Conservation (phyloP, 1,284 basidiomycete genomes). For the Cutaneotrichosporon sp. region DNA sequence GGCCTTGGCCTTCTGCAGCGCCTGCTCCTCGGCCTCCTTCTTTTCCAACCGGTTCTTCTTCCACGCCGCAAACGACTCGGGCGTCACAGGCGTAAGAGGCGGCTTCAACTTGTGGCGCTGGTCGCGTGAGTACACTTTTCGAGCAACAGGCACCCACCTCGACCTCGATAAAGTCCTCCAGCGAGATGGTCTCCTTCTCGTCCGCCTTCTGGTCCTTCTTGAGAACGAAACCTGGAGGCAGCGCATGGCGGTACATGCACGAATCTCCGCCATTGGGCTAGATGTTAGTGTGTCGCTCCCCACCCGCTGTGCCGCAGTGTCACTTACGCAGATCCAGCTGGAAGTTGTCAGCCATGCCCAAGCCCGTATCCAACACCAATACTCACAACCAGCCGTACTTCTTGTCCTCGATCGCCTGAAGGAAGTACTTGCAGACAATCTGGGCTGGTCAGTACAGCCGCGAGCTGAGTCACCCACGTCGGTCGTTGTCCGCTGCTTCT, state of each 20-base stretch:
- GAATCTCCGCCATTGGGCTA: constrained; percentile 55
- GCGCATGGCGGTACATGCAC: constrained; percentile 91
- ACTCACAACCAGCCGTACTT: constrained; percentile 59
- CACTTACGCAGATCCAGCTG: constrained; percentile 49
- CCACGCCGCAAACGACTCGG: constrained; percentile 88
- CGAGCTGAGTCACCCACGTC: constrained; percentile 57
- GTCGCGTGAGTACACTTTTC: background rate
- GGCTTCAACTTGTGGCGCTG: constrained; percentile 89
- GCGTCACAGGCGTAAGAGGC: constrained; percentile 93
- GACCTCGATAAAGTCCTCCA: constrained; percentile 96
- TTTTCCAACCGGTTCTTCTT: constrained; percentile 89
- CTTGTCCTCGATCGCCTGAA: constrained; percentile 90
- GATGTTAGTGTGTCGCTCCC: background rate
- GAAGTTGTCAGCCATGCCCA: constrained; percentile 14
- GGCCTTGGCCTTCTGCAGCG: constrained; percentile 76
- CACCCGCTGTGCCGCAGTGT: background rate
- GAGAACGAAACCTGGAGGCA: constrained; percentile 92
- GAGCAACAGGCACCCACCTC: constrained; percentile 58
- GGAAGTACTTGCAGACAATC: constrained; percentile 97
- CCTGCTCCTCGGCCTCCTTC: constrained; percentile 82
- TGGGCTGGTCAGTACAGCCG: no score
- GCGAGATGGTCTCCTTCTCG: constrained; percentile 78
- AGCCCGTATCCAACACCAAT: background rate
- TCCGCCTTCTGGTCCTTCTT: constrained; percentile 79
- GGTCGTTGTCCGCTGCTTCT: constrained; percentile 86